Base-by-base conservation (phyloP, 371 early-diverging fungal genomes). In the Phascolomyces articulosus region DNA sequence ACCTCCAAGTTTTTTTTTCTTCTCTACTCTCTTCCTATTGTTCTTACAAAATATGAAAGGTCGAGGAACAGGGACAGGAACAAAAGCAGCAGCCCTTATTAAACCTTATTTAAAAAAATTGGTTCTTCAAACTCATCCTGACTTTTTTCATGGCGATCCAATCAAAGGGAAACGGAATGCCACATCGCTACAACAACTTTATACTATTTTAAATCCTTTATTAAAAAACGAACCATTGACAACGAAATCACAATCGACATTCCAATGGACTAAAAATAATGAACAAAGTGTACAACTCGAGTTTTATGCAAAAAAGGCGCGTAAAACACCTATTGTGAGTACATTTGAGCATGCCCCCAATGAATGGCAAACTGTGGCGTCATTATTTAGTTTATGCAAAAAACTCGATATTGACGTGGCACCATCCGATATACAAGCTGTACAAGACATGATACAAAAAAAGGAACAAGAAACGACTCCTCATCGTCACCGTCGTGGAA, bases 121-220 rank as follows among this genome's bases (percentile, higher is more conserved):
- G 26, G 65, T 79, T 40, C 58, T 79, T 44, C 70, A 74, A 60
- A 76, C 71, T 1, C 81, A 80, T 51, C 81, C 81, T 10, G 81
- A 80, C 40, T 80, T 69, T 34, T 80, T 80, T 53, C 68, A 65
- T 9, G 44, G 67, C 34, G 73, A 80, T 21, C 13, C 58, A 13
- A 11, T 59, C 44, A 74, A 68, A 44, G 74, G 75, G 47, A 60
- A 72, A 51, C 65, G 47, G 3, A 80, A 80, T 62, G 76, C 76
- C 3, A 51, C 58, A 2, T 75, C 81, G 2, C 54, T 80, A 8
- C 81, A 80, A 62, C 65, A 57, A 9, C 62, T 80, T 0, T 63
- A 80, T 23, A 60, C 66, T 2, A 27, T 69, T 9, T 24, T 72
- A 26, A 60, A 63, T 18, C 60, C 60, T 18, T 15, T 59, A 23